Base-by-base conservation (phyloP, 1,139 yeast genomes). In the Pichia sp. region DNA sequence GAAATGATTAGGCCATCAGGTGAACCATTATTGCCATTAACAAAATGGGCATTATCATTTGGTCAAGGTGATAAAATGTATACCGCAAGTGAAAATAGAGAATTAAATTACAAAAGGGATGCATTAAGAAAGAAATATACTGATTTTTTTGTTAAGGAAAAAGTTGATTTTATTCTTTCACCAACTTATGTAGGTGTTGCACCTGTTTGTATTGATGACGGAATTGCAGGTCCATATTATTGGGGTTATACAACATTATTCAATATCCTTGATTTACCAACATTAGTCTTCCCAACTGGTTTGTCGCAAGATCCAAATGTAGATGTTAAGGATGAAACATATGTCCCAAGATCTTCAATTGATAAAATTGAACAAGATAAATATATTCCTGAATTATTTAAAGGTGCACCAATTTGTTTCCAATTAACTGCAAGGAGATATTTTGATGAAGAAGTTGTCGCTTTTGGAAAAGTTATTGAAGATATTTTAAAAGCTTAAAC, bases 181-280 rank as follows among this genome's bases (percentile, higher is more conserved):
- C 94, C 95, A 39, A 71, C 80, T 6, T 80, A 81, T 59, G 76
- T 76, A 48, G 84, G 84, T 49, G 84, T 81, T 43, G 89, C 94
- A 6, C 87, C 90, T 23, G 74, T 72, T 42, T 53, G 62, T 47
- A 54, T 56, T 30, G 53, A 57, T 27, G 59, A 60, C 36, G 65
- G 61, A 41, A 78, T 81, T 20, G 80, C 76, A 39, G 73, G 76
- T 43, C 74, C 83, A 11, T 76, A 74, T 59, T 81, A 82, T 63
- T 83, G 94, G 92, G 82, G 87, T 4, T 83, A 82, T 65, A 82
- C 89, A 11, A 64, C 86, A 0, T 71, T 82, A 53, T 83, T 78
- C 71, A 82, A 81, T 59, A 59, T 81, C 45, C 63, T 80, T 52
- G 87, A 82, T 58, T 69, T 77, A 55, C 84, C 87, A 40, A 71